Evolutionary conservation across 2,329 filamentous ascomycete species (phyloP), one percentile per base, ranked within the genome.

Genomic region (Pseudogymnoascus sp.): DNA sequence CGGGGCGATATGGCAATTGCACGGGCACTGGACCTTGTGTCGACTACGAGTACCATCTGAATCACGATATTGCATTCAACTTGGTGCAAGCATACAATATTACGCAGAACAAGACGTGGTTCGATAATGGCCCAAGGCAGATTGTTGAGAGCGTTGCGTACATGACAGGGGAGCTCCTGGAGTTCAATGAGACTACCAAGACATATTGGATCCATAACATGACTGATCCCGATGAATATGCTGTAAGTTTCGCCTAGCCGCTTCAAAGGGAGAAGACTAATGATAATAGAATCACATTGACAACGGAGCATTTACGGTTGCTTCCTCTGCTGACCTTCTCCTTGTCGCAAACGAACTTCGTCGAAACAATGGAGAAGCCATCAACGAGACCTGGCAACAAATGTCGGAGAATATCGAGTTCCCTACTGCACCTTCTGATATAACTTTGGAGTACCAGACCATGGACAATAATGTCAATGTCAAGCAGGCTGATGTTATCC

Each of bases 41-140:
- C 68, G 87, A 90, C 72, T 89, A 90, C 67, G 80, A 90, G 71
- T 90, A 90, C 68, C 87, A 90, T 71, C 69, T 90, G 38, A 89
- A 89, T 68, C 85, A 86, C 7, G 87, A 89, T 67, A 88, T 90
- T 67, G 85, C 83, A 0, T 76, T 88, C 31, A 74, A 74, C 60
- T 40, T 74, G n/a, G 60, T 73, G 7, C 72, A 74, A 57, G 65
- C 69, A 23, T 68, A 71, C 44, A 73, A 73, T 31, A 70, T 73
- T 47, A 76, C 71, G 3, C 71, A 74, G 4, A 71, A 74, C 36
- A 66, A 69, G 19, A 73, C 73, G 6, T 73, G 71, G 68, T 74
- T 74, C 38, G 66, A 73, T n/a, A 68, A 73, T 61, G 76, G 74
- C 1, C 78, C 87, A 9, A 83, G 85, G 64, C 86, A 87, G 0